Base-by-base conservation (phyloP, 371 early-diverging fungal species). In the Mucor plumbeus region DNA sequence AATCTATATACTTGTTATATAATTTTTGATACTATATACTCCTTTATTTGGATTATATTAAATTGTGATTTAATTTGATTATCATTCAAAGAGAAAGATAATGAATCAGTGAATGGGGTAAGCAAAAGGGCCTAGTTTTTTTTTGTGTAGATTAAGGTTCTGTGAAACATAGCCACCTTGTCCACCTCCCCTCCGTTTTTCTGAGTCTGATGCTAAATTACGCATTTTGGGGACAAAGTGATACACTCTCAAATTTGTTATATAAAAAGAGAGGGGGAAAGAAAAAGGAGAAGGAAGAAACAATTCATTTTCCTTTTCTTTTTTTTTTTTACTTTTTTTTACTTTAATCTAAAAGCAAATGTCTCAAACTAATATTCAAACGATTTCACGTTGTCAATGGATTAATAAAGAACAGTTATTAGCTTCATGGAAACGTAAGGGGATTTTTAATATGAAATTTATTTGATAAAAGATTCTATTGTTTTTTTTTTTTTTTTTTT, bases 151-250 rank as follows among this genome's bases (percentile, higher is more conserved):
- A 31, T 21, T 53, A 53, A 53, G 53, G 53, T 53, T 53, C 53
- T 26, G 53, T 53, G 53, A 53, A 53, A 53, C 53, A 21, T 31
- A 53, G 31, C 26, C 53, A 53, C 53, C 53, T 10, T 53, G 26
- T 53, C 53, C 26, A 13, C 31, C 53, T 17, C 47, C 47, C 17
- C 47, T 3, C 47, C 47, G 47, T 58, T 39, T 38, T 26, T 59
- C 19, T 41, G 26, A 59, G 39, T 59, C 59, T 59, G 59, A 43
- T 59, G 59, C 41, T 59, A 39, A 59, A 59, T 63, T 63, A 63
- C 63, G 50, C 63, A 63, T 38, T 63, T 50, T 63, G 48, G 48
- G 63, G 63, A 54, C 50, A 26, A 61, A n/a, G 50, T 53, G 53
- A 31, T 53, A 53, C 53, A 53, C 53, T 31, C 9, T 53, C 50